Conservation (phyloP, 305 asterid species). For the Fraxinus latifolia region DNA sequence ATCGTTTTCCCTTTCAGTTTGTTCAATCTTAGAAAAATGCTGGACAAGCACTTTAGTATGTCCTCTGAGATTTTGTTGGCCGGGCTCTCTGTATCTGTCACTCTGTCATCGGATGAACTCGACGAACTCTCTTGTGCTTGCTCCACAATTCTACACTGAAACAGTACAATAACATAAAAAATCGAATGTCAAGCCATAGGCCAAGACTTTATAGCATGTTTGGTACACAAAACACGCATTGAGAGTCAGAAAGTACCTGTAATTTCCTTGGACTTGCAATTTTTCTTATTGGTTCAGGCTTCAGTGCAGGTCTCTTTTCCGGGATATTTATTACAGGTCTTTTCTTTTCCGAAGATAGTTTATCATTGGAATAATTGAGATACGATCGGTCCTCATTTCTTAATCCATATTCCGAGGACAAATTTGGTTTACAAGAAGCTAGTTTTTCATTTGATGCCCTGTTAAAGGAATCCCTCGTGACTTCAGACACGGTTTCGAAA, state of each 20-base stretch:
- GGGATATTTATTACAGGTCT: constrained; percentile 13
- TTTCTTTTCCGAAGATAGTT: background rate
- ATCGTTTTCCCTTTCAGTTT: constrained; percentile 53
- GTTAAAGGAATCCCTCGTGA: constrained; percentile 21
- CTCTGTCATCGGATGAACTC: constrained; percentile 44
- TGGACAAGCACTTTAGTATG: constrained; percentile 63
- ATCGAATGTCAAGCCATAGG: background rate
- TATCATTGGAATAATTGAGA: constrained; percentile 30
- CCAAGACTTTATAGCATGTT: background rate
- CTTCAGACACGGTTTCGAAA: constrained; percentile 14
- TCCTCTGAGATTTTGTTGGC: constrained; percentile 62
- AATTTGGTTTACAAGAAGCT: constrained; percentile 22
- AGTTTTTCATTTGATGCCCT: constrained; percentile 27
- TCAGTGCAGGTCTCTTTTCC: constrained; percentile 30
- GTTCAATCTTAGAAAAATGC: constrained; percentile 58
- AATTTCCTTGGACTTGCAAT: constrained; percentile 36
- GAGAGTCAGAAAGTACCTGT: constrained; percentile 35
- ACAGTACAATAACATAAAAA: constrained; percentile 20
- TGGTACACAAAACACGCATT: background rate
- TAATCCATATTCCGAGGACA: constrained; percentile 21
- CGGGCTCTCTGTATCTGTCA: constrained; percentile 39
- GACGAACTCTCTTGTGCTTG: constrained; percentile 57
- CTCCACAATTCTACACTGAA: constrained; percentile 58
- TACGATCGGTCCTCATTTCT: constrained; percentile 32
- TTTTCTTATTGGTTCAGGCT: constrained; percentile 33